A percentile compares a stretch with the other conserved stretches of the same genome.
phyloP scores from a whole-genome alignment of 345 rosid genomes.

The Garcia nutans region DNA sequence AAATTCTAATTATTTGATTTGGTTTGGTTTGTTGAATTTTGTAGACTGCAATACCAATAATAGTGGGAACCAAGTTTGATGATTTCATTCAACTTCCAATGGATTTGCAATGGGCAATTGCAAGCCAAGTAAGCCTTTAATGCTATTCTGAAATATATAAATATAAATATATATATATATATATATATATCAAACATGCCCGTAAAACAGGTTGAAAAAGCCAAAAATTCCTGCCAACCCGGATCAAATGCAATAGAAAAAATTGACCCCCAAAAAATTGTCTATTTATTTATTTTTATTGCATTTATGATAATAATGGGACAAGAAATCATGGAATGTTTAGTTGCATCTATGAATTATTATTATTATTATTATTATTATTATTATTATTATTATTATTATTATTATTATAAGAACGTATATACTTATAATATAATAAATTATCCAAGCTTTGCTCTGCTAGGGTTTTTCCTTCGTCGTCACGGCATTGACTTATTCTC shows the following conservation, averaged over 20 bases:
- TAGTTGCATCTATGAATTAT: too few species aligned
- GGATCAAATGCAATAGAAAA: neutral
- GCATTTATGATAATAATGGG: neutral
- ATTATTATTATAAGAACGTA: too few species aligned
- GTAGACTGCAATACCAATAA: slow-evolving; percentile 79
- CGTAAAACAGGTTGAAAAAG: neutral
- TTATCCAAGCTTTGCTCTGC: too few species aligned
- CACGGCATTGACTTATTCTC: too few species aligned
- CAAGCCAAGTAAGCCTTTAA: slow-evolving; percentile 61
- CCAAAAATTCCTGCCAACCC: neutral
- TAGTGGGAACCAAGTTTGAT: slow-evolving; percentile 90
- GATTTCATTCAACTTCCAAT: slow-evolving; percentile 92
- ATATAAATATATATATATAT: too few species aligned
- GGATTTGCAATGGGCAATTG: slow-evolving; percentile 84
- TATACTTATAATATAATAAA: too few species aligned
- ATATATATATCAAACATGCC: too few species aligned
- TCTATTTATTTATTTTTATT: too few species aligned
- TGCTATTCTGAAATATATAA: too few species aligned
- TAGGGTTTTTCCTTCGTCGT: too few species aligned
- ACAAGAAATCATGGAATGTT: neutral
- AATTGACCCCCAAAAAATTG: neutral
- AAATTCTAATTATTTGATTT: neutral
- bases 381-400: too few species aligned
- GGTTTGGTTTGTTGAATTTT: slow-evolving; percentile 15
- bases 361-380: too few species aligned